Evolutionary conservation across 441 rosid species (phyloP).

Genomic region (Adansonia madagascariensis): DNA sequence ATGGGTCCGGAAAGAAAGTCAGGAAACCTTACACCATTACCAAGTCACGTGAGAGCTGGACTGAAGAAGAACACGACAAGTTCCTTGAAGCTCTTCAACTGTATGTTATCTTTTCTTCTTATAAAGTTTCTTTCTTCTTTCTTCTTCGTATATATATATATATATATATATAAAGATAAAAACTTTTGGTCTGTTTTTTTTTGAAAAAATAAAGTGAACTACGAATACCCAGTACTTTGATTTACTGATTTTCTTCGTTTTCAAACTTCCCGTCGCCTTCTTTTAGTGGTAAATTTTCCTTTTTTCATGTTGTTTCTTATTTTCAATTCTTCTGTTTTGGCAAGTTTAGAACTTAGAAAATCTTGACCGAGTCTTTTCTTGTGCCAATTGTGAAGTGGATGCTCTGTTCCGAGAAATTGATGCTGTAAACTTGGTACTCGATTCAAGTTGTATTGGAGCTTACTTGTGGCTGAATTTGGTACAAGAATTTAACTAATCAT

Average conservation of each 20-base stretch:
- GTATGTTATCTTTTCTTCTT: slow-evolving; percentile 30
- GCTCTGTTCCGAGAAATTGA: not conserved
- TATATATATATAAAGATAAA: not conserved
- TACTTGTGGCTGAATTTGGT: not conserved
- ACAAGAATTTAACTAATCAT: not conserved
- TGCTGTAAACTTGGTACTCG: not conserved
- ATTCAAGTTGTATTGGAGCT: slow-evolving; percentile 8
- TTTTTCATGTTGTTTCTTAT: not conserved
- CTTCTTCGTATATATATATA: too few species aligned
- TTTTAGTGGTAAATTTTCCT: not conserved
- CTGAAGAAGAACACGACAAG: slow-evolving; percentile 68
- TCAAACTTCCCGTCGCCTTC: not conserved
- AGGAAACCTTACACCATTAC: slow-evolving; percentile 70
- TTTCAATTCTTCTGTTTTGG: slow-evolving; percentile 2
- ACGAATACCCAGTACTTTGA: not conserved
- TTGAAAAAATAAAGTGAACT: not conserved
- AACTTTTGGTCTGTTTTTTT: not conserved
- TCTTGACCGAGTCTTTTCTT: not conserved
- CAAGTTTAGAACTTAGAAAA: not conserved
- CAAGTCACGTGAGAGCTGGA: slow-evolving; percentile 74
- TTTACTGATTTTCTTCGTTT: not conserved
- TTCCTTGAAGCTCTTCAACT: slow-evolving; percentile 63
- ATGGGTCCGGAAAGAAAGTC: slow-evolving; percentile 51
- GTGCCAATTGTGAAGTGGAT: not conserved
- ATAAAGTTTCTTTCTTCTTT: not conserved